These are phyloP conservation scores for Picea sitchensis DNA, from an alignment of 75 land plant genomes.

Conservation along the genomic window DNA sequence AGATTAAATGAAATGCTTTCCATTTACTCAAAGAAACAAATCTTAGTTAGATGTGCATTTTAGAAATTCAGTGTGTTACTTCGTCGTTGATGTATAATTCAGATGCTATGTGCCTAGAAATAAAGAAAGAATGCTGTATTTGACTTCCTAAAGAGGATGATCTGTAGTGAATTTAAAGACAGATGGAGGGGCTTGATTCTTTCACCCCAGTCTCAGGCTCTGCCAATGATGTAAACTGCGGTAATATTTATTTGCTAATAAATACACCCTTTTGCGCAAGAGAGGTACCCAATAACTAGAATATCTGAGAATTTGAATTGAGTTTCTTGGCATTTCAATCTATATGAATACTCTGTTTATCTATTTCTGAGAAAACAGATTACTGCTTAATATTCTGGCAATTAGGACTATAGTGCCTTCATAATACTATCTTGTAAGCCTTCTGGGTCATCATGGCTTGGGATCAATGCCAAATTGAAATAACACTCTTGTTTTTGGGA, in stretches of 20 bases:
- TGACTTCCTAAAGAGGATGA: background rate
- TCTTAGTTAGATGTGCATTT: background rate
- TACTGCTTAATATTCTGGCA: too few relatives aligned
- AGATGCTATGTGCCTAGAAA: background rate
- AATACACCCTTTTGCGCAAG: too few relatives aligned
- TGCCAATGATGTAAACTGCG: background rate
- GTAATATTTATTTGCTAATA: too few relatives aligned
- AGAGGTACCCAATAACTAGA: too few relatives aligned
- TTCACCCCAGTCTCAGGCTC: background rate
- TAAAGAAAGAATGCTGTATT: background rate
- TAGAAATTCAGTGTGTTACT: background rate
- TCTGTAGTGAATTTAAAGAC: too few relatives aligned
- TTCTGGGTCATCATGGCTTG: background rate
- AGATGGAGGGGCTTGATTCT: background rate
- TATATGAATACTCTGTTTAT: too few relatives aligned
- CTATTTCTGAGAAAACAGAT: too few relatives aligned
- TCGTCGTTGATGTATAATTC: background rate
- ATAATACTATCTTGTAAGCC: background rate
- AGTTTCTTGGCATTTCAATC: too few relatives aligned
- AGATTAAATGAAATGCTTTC: too few relatives aligned
- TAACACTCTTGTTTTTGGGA: conserved; percentile 3
- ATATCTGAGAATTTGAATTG: too few relatives aligned
- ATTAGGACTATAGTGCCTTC: too few relatives aligned
- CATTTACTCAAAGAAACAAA: background rate
- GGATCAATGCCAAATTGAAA: background rate